Evolutionary conservation across 805 yeast genomes (phyloP), one percentile per base, ranked within the genome.

Genomic region (Lipomyces chichibuensis): DNA sequence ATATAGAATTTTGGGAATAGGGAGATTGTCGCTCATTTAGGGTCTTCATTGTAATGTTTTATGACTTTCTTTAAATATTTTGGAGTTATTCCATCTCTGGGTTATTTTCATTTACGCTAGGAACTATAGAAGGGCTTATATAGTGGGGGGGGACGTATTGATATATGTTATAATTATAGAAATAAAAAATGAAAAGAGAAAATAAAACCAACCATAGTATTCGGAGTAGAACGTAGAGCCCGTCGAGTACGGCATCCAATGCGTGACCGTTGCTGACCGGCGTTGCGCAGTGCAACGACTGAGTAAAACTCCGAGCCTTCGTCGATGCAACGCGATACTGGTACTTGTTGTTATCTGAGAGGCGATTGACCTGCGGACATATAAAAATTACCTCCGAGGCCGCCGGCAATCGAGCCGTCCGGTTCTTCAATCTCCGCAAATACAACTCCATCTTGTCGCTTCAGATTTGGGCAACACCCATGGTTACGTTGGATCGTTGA

Each of bases 141-240:
- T 27, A 27, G 29, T 27, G 29, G 29, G 29, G 29, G 29, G 4
- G 29, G 29, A 2, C 29, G 29, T 2, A 2, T 3, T 27, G 29
- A 27, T 27, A 27, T 27, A 27, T 27, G 27, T 25, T 25, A 25
- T 27, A 27, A 27, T 27, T 27, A 27, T 27, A 27, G 29, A 27
- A 27, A 27, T 5, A 27, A 3, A 3, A 27, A 27, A 27, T 35
- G 39, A 35, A 35, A 35, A 3, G 9, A 9, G 39, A 35, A 27
- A 27, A 27, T 27, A 27, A 27, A 27, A 27, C 29, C 29, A 3
- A 27, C 29, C 29, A 27, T 27, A 27, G 59, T 57, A 69, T 43
- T 63, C 65, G 8, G 71, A 69, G 59, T 59, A 69, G 54, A 39
- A 69, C 17, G 66, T 37, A 2, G 67, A 60, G 11, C 71, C 71